A percentile compares a stretch with the other conserved stretches of the same genome.
Evolutionary conservation across 805 yeast genomes (phyloP).

Genomic region (Myxozyma vanderwaltii): DNA sequence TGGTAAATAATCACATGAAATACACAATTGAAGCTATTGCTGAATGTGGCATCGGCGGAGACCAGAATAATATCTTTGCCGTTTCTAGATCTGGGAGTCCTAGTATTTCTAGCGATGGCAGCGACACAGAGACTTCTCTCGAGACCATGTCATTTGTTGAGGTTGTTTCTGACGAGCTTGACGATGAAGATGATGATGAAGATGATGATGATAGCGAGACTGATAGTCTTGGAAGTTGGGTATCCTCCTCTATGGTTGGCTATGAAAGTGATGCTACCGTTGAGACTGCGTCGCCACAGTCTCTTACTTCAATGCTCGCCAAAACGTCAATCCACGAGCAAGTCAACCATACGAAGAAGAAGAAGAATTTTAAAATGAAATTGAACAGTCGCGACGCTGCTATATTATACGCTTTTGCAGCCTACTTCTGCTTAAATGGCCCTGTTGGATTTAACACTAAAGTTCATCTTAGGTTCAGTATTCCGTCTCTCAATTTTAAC

Average conservation of each 20-base stretch:
- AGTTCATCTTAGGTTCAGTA: conserved; percentile 1
- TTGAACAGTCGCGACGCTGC: conserved; percentile 6
- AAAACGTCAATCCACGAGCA: conserved; percentile 3
- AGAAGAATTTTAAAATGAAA: not conserved
- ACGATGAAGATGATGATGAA: not conserved
- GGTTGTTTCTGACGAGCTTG: too few relatives aligned
- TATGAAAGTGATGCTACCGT: not conserved
- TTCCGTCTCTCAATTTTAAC: not conserved
- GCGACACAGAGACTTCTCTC: too few relatives aligned
- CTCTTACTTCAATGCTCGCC: not conserved
- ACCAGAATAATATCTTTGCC: not conserved
- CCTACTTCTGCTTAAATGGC: conserved; percentile 18
- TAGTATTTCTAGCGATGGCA: not conserved
- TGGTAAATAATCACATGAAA: too few relatives aligned
- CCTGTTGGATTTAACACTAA: conserved; percentile 18
- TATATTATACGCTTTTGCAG: conserved; percentile 18
- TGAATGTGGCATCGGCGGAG: not conserved
- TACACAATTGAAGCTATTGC: not conserved
- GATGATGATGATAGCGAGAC: not conserved
- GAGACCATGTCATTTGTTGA: conserved; percentile 2
- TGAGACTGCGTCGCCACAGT: conserved; percentile 1
- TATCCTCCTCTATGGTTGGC: not conserved
- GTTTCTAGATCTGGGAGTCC: not conserved
- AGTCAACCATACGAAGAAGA: conserved; percentile 7
- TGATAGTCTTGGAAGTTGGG: not conserved